A percentile compares a stretch with the other conserved stretches of the same genome.
These are phyloP conservation scores for Fagus sylvatica DNA, from an alignment of 306 rosid genomes.

Conservation along the genomic window DNA sequence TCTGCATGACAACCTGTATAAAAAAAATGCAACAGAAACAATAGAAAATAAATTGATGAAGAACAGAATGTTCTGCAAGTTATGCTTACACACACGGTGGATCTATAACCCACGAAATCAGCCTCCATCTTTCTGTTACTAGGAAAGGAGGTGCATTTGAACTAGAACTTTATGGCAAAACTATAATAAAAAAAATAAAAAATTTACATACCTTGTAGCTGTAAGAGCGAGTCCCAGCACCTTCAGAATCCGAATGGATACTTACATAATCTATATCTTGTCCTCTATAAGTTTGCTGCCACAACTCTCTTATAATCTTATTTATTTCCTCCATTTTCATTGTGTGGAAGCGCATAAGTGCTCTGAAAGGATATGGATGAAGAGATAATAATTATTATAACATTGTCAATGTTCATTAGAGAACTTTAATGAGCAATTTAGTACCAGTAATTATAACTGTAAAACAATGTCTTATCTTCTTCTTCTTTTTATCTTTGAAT, in stretches of 20 bases:
- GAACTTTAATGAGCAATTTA: neutral
- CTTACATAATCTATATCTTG: slow-evolving; percentile 91
- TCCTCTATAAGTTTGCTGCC: slow-evolving; percentile 99
- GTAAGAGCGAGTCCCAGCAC: slow-evolving; percentile 97
- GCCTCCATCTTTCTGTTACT: too few relatives aligned
- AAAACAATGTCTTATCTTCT: neutral
- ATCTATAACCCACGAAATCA: too few relatives aligned
- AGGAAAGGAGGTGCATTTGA: too few relatives aligned
- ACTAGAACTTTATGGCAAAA: too few relatives aligned
- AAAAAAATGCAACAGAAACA: slow-evolving; percentile 28
- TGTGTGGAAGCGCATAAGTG: slow-evolving; percentile 91
- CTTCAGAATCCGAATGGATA: slow-evolving; percentile 93
- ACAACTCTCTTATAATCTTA: slow-evolving; percentile 91
- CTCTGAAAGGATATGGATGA: slow-evolving; percentile 54
- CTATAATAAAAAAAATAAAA: neutral
- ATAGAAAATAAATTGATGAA: neutral
- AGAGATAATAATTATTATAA: slow-evolving; percentile 1
- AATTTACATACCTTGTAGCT: slow-evolving; percentile 70
- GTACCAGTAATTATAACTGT: neutral
- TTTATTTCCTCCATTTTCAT: slow-evolving; percentile 99
- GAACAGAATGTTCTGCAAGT: neutral
- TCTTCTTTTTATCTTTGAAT: too few relatives aligned
- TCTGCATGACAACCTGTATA: slow-evolving; percentile 91
- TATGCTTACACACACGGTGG: neutral
- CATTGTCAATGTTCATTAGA: neutral